Evolutionary conservation across 2,329 filamentous ascomycete species (phyloP).

Genomic region (Clarireedia paspali): DNA sequence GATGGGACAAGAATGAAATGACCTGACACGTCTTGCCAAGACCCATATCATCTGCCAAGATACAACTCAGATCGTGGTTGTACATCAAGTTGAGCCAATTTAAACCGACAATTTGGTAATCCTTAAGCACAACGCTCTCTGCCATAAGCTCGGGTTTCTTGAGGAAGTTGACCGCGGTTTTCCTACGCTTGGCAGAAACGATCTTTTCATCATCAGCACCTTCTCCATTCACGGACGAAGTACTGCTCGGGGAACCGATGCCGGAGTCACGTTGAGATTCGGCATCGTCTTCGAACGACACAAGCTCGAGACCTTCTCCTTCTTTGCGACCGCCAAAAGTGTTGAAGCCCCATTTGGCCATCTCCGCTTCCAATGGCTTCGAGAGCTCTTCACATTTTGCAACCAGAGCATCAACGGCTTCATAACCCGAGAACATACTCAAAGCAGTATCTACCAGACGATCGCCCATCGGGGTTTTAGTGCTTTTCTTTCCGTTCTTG

Average conservation of each 20-base stretch:
- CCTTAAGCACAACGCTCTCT: conserved; percentile 70
- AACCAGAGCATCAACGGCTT: conserved; percentile 78
- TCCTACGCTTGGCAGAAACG: conserved; percentile 17
- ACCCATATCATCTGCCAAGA: conserved; percentile 96
- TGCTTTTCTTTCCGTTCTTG: conserved; percentile 42
- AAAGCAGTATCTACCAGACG: conserved; percentile 58
- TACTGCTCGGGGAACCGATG: conserved; percentile 52
- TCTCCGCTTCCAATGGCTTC: conserved; percentile 54
- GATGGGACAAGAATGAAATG: conserved; percentile 80
- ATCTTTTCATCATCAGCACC: conserved; percentile 39
- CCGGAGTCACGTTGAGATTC: conserved; percentile 51
- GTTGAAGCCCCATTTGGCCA: conserved; percentile 62
- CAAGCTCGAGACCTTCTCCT: conserved; percentile 48
- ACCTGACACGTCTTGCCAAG: conserved; percentile 95
- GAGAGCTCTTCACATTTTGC: conserved; percentile 66
- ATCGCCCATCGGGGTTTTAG: conserved; percentile 49
- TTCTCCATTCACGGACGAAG: conserved; percentile 28
- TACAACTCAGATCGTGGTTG: conserved; percentile 72
- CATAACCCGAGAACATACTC: conserved; percentile 71
- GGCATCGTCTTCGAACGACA: conserved; percentile 34
- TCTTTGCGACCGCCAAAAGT: conserved; percentile 51
- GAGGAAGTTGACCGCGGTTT: conserved; percentile 24
- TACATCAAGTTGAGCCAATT: conserved; percentile 91
- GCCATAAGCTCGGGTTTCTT: conserved; percentile 69
- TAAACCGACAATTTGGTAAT: conserved; percentile 88